phyloP scores from a whole-genome alignment of 306 rosid species.

The Acacia melanoxylon region DNA sequence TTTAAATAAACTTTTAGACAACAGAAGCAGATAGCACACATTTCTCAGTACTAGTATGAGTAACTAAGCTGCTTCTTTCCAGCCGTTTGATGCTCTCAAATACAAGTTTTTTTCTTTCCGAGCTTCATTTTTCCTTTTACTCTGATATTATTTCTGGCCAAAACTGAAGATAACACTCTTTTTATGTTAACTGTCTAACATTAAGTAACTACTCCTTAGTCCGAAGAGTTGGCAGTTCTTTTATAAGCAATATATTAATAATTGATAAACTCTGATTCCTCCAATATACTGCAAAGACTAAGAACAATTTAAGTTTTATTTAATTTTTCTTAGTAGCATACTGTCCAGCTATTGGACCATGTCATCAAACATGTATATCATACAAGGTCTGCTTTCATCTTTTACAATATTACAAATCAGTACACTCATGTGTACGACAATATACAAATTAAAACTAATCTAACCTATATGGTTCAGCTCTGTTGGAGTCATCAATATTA shows the following conservation, averaged over 20 bases:
- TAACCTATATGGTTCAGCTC: background rate
- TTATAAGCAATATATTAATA: background rate
- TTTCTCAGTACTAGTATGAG: conserved; percentile 1
- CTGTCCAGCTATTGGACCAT: background rate
- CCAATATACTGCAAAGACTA: background rate
- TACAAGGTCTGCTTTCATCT: background rate
- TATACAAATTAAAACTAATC: conserved; percentile 8
- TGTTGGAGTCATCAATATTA: background rate
- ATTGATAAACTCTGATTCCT: background rate
- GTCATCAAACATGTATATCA: background rate
- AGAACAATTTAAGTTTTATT: background rate
- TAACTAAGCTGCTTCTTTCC: background rate
- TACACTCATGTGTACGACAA: background rate
- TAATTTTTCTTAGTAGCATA: background rate
- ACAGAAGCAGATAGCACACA: background rate
- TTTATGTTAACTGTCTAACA: background rate
- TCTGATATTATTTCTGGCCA: background rate
- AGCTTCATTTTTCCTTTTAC: background rate
- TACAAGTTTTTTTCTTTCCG: background rate
- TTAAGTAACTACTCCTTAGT: background rate
- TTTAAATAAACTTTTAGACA: conserved; percentile 21
- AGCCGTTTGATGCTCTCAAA: background rate
- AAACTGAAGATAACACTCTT: background rate
- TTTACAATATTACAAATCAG: background rate
- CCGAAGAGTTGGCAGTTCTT: background rate